A percentile compares a stretch with the other conserved stretches of the same genome.
Evolutionary conservation across 257 asterid species (phyloP).

Genomic region (Nemophila menziesii): DNA sequence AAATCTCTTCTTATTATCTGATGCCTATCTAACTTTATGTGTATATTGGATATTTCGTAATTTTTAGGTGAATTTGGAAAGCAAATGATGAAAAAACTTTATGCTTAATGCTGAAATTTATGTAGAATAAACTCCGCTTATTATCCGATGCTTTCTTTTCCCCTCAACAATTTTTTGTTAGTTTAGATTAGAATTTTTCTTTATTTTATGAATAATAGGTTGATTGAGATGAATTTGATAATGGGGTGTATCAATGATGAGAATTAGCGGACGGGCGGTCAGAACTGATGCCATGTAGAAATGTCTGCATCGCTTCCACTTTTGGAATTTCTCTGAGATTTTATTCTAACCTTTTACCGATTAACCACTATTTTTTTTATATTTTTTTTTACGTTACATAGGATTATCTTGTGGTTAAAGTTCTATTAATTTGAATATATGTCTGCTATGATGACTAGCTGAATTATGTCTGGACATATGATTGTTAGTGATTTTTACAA

Average conservation of each 20-base stretch:
- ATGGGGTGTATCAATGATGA: conserved; percentile 48
- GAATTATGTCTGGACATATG: conserved; percentile 68
- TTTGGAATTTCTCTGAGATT: conserved; percentile 49
- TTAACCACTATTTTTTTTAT: too few relatives aligned
- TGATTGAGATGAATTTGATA: too few relatives aligned
- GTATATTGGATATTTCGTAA: neutral
- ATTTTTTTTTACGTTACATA: too few relatives aligned
- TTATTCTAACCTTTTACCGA: too few relatives aligned
- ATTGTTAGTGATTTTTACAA: conserved; percentile 47
- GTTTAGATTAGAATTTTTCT: neutral
- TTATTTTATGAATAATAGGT: too few relatives aligned
- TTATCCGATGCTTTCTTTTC: conserved; percentile 16
- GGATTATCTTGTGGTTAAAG: too few relatives aligned
- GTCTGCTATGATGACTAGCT: conserved; percentile 39
- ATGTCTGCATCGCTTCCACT: conserved; percentile 54
- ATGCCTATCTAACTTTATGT: neutral
- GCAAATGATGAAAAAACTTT: conserved; percentile 16
- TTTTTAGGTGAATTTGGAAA: neutral
- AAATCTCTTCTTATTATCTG: conserved; percentile 21
- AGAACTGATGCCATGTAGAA: conserved; percentile 89
- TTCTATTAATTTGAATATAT: too few relatives aligned
- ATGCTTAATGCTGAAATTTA: conserved; percentile 15
- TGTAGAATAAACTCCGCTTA: conserved; percentile 22
- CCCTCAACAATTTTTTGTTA: neutral
- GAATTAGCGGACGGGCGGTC: conserved; percentile 87